phyloP scores from a whole-genome alignment of 1,139 yeast genomes.

The Blastobotrys ciferrii region DNA sequence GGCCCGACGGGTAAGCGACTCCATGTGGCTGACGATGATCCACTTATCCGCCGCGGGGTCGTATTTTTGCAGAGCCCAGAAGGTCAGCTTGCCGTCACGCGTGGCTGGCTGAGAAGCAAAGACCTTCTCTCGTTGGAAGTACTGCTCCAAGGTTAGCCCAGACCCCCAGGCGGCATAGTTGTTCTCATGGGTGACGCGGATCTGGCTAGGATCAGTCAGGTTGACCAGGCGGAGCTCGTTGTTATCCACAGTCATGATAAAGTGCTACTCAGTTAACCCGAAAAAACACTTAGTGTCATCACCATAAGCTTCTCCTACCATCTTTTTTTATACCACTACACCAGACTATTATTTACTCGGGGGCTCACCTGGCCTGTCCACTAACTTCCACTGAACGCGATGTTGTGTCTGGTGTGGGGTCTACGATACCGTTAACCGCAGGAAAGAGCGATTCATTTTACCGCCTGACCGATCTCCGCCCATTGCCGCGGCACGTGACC shows the following conservation, averaged over 20 bases:
- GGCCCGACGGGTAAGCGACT: slow-evolving; percentile 46
- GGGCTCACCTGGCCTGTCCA: neutral
- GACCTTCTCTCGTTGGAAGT: slow-evolving; percentile 31
- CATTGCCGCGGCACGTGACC: slow-evolving; percentile 1
- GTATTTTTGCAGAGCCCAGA: slow-evolving; percentile 32
- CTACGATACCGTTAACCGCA: slow-evolving; percentile 18
- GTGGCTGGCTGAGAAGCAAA: slow-evolving; percentile 21
- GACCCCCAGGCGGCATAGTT: slow-evolving; percentile 54
- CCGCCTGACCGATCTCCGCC: neutral
- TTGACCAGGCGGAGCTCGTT: slow-evolving; percentile 19
- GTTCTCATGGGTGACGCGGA: slow-evolving; percentile 48
- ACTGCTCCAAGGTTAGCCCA: slow-evolving; percentile 30
- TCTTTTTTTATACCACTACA: neutral
- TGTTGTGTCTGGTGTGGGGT: slow-evolving; percentile 6
- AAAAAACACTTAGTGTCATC: neutral
- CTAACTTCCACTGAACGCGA: slow-evolving; percentile 8
- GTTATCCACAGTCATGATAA: slow-evolving; percentile 14
- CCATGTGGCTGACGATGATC: slow-evolving; percentile 47
- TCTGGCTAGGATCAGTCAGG: slow-evolving; percentile 42
- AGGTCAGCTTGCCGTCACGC: slow-evolving; percentile 24
- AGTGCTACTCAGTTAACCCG: neutral
- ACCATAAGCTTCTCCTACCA: neutral
- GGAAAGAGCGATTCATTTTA: slow-evolving; percentile 11
- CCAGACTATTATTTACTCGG: slow-evolving; percentile 9
- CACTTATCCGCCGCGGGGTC: slow-evolving; percentile 17